phyloP scores from a whole-genome alignment of 768 basidiomycete species.

The Sarcomyxa edulis region DNA sequence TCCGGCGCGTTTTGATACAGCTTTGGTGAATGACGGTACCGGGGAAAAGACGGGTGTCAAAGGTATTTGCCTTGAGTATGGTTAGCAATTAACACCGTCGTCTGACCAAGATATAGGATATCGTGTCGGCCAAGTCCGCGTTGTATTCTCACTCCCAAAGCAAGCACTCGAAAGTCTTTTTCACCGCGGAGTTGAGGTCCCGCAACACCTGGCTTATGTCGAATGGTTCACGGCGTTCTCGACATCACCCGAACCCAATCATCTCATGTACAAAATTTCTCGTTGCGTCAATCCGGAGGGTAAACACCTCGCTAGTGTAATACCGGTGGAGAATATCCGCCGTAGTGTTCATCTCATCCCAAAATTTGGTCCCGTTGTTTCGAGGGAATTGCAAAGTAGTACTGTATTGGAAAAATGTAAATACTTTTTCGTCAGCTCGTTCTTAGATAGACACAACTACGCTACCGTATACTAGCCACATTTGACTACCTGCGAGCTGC shows the following conservation, averaged over 20 bases:
- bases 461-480: no score
- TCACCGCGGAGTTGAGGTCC: background rate
- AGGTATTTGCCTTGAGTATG: constrained; percentile 10
- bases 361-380: constrained; percentile 19
- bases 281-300: constrained; percentile 1
- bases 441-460: constrained; percentile 22
- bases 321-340: constrained; percentile 17
- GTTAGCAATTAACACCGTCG: background rate
- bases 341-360: constrained; percentile 26
- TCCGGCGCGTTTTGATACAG: constrained; percentile 30
- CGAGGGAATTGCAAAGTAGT: constrained; percentile 22
- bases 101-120: constrained; percentile 13
- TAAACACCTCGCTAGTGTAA: constrained; percentile 12
- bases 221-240: constrained; percentile 19
- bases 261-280: constrained; percentile 20
- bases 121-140: constrained; percentile 17
- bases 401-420: constrained; percentile 23
- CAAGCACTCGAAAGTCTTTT: constrained; percentile 1
- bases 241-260: constrained; percentile 13
- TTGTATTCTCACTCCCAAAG: constrained; percentile 17
- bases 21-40: constrained; percentile 15
- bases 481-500: no score
- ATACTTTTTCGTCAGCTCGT: constrained; percentile 25
- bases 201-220: constrained; percentile 20
- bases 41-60: constrained; percentile 8